Evolutionary conservation across 2,329 filamentous ascomycete species (phyloP), one percentile per base, ranked within the genome.

Genomic region (Xylariaceae sp.): DNA sequence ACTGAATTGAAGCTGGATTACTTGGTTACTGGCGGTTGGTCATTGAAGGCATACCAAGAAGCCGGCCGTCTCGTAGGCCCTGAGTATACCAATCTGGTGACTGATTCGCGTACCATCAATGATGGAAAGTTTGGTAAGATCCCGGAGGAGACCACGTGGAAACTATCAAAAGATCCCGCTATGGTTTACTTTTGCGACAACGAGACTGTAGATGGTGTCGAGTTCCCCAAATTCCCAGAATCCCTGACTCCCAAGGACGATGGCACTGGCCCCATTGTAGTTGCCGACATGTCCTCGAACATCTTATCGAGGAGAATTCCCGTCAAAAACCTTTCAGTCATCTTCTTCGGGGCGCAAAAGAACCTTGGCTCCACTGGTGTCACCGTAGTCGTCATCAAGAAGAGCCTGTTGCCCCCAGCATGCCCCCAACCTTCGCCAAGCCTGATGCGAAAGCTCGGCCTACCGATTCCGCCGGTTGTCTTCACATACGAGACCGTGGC

Each of bases 301-400:
- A 95, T 97, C 60, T 80, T 97, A 38, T 89, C 87, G 35, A 74
- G 89, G 33, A 77, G 75, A 48, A 77, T 96, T 18, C 83, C 90
- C 26, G 77, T 94, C 36, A 73, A 72, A 52, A 90, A 93, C 60
- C 95, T 85, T 66, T 85, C 83, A 1, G 72, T 85, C 52, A 85
- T 97, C 60, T 96, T 96, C 69, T 94, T 89, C 48, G 89, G 90
- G 35, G 89, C 90, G 0, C 91, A 96, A 63, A 96, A 97, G 78
- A 96, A 97, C 66, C 76, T 96, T 9, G 91, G 90, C 19, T 80
- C 79, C 3, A 83, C 91, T 1, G 91, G 91, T 44, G 78, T 97
- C 45, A 93, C 91, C 4, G 86, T 95, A 19, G 84, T 86, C 12
- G 83, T 96, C 37, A 74, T 97, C 57, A 85, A 84, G 61, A 95